These are phyloP conservation scores for Periglandula ipomoeae DNA, from an alignment of 2,329 filamentous ascomycete species.

Conservation along the genomic window DNA sequence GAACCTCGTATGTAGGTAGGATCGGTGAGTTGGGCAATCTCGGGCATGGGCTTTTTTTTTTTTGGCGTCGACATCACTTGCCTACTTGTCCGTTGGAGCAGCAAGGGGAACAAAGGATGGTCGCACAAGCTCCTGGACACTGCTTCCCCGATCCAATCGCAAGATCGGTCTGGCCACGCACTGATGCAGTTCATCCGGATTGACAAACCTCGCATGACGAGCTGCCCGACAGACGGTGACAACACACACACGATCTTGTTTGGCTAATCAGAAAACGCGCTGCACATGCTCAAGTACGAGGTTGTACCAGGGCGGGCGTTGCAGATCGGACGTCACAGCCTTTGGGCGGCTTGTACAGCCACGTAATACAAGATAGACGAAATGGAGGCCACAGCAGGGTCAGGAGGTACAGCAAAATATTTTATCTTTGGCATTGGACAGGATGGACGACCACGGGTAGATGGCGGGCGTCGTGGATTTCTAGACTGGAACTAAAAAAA, in stretches of 20 bases:
- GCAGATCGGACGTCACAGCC: conserved; percentile 1
- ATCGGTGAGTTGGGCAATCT: conserved; percentile 3
- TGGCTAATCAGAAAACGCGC: background rate
- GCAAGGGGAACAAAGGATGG: background rate
- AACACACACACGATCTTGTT: background rate
- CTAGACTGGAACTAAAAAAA: background rate
- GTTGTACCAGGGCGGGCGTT: background rate
- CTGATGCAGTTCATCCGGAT: background rate
- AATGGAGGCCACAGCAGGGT: background rate
- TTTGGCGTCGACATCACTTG: background rate
- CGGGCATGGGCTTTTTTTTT: background rate
- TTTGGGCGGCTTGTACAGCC: background rate
- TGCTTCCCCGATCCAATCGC: background rate
- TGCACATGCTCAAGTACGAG: conserved; percentile 1
- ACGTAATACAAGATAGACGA: background rate
- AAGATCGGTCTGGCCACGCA: background rate
- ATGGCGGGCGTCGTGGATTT: conserved; percentile 1
- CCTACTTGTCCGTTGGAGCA: background rate
- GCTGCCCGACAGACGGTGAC: background rate
- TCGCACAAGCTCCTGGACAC: background rate
- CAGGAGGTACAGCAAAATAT: background rate
- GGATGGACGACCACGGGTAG: background rate
- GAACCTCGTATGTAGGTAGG: background rate
- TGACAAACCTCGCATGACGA: background rate
- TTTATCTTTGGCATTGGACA: conserved; percentile 3